These are phyloP conservation scores for Loxodes magnus DNA, from an alignment of 73 alveolate genomes.

Conservation along the genomic window DNA sequence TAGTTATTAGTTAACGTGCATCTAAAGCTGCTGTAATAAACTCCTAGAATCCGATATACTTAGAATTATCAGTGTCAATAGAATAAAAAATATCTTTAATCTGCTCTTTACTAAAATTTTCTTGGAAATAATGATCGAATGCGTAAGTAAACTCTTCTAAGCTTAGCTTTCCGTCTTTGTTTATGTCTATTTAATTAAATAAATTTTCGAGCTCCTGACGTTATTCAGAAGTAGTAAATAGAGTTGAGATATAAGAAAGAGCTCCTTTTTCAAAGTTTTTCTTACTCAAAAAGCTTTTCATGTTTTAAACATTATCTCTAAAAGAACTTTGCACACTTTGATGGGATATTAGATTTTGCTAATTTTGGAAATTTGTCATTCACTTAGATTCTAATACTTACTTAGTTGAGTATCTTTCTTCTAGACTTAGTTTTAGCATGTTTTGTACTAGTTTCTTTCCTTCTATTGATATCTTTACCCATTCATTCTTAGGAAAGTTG, in stretches of 20 bases:
- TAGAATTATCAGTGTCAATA: slow-evolving; percentile 50
- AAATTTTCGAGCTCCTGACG: slow-evolving; percentile 13
- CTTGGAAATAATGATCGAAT: slow-evolving; percentile 2
- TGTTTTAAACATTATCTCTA: neutral
- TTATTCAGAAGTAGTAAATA: neutral
- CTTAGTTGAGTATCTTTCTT: slow-evolving; percentile 51
- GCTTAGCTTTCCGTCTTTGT: slow-evolving; percentile 42
- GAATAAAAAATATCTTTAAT: slow-evolving; percentile 28
- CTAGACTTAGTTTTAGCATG: slow-evolving; percentile 38
- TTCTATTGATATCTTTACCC: slow-evolving; percentile 60
- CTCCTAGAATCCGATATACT: slow-evolving; percentile 45
- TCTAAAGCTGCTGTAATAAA: slow-evolving; percentile 46
- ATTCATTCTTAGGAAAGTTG: slow-evolving; percentile 25
- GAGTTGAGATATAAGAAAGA: neutral
- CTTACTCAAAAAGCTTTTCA: neutral
- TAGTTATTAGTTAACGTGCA: slow-evolving; percentile 12
- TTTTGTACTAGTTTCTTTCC: slow-evolving; percentile 49
- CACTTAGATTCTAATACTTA: slow-evolving; percentile 52
- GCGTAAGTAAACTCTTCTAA: slow-evolving; percentile 13
- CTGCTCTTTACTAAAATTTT: slow-evolving; percentile 10
- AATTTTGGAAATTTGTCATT: slow-evolving; percentile 1
- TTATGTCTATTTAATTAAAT: slow-evolving; percentile 22
- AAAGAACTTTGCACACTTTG: no score
- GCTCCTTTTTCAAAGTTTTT: neutral
- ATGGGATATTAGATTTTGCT: neutral